These are phyloP conservation scores for Pestalotiopsis sp. DNA, from an alignment of 2,329 filamentous ascomycete genomes.

Conservation along the genomic window DNA sequence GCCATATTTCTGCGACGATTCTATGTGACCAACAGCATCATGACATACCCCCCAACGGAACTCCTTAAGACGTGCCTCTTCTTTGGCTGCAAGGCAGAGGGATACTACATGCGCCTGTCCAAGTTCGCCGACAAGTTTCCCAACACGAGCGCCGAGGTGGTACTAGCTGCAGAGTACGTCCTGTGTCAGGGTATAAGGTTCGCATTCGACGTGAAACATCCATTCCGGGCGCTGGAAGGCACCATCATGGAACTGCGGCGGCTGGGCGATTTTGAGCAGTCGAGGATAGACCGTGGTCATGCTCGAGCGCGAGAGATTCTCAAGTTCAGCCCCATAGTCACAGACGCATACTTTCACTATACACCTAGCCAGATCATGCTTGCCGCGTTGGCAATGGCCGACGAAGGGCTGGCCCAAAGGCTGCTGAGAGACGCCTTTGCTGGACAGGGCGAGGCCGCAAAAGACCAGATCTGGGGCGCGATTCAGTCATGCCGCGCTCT, in stretches of 20 bases:
- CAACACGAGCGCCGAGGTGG: constrained; percentile 74
- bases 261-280: constrained; percentile 61
- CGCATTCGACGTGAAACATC: constrained; percentile 90
- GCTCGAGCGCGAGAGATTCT: constrained; percentile 72
- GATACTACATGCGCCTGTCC: constrained; percentile 67
- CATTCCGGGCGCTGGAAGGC: constrained; percentile 84
- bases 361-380: constrained; percentile 94
- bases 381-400: constrained; percentile 75
- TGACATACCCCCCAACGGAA: constrained; percentile 92
- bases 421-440: constrained; percentile 45
- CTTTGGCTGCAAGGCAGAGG: constrained; percentile 91
- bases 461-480: constrained; percentile 50
- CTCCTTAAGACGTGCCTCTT: constrained; percentile 90
- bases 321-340: constrained; percentile 79
- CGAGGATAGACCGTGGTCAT: constrained; percentile 64
- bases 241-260: constrained; percentile 80
- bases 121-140: constrained; percentile 71
- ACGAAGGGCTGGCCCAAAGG: constrained; percentile 60
- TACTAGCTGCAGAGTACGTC: constrained; percentile 89
- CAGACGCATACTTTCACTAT: constrained; percentile 96
- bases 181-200: constrained; percentile 91
- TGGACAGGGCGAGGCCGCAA: constrained; percentile 24
- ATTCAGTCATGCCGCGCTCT: constrained; percentile 55
- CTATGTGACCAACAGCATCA: constrained; percentile 92
- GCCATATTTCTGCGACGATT: constrained; percentile 91